Base-by-base conservation (phyloP, 2,329 filamentous ascomycete genomes). In the Cylindrodendrum hubeiense region DNA sequence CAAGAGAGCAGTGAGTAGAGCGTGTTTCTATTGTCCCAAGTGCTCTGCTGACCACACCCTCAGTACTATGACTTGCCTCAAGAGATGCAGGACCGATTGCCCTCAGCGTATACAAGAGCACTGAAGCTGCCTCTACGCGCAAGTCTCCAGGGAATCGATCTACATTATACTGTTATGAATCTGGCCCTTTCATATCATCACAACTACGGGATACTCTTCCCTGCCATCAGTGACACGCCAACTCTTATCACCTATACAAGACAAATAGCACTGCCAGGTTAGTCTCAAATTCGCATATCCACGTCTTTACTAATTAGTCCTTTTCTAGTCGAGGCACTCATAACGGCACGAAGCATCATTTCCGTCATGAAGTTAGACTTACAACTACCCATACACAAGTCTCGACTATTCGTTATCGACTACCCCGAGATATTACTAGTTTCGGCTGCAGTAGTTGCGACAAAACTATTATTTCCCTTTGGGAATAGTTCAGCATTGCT, bases 391-490 rank as follows among this genome's bases (percentile, higher is more conserved):
- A 81, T 84, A 7, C 79, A 82, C 4, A 81, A 79, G 30, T 75
- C 78, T 56, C 79, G 80, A 65, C 79, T 83, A 64, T 79, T 84
- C 26, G 79, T 86, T 9, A 79, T 90, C 17, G 83, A 89, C 54
- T 86, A 91, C 67, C 94, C 96, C 0, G 96, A 98, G 74, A 83
- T 93, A 6, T 87, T 92, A 46, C 81, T 98, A 1, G 83, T 94
- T 60, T 85, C 90, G 4, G 81, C 93, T 4, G 78, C 97, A 4
- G 82, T 97, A 3, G 85, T 97, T 15, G 89, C 92, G 4, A 89
- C 91, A 4, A 98, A 98, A 73, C 78, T 97, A 3, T 83, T 92
- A 21, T 94, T 93, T 72, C 93, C 95, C 0, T 89, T 97, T 47
- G 89, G 93, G 72, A 81, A 82, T 22, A 73, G 83, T 69, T 86